phyloP scores from a whole-genome alignment of 495 filamentous ascomycete species.

The Penicillium argentinense region DNA sequence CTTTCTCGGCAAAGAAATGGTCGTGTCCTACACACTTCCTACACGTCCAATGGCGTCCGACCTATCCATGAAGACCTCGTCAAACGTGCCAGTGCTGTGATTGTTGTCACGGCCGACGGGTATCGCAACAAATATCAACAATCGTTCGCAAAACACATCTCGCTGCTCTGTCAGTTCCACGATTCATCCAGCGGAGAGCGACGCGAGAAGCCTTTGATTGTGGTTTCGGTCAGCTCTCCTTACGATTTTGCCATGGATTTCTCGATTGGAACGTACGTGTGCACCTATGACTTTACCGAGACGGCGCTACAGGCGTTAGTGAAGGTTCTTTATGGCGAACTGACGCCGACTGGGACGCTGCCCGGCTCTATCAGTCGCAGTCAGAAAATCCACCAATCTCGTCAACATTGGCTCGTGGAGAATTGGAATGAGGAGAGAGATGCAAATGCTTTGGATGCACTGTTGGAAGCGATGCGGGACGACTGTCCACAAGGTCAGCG shows the following conservation, averaged over 20 bases:
- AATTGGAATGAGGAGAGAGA: constrained; percentile 78
- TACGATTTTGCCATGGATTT: constrained; percentile 95
- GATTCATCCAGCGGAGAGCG: constrained; percentile 54
- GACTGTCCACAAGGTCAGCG: constrained; percentile 55
- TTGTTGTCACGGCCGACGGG: constrained; percentile 86
- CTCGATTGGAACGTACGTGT: constrained; percentile 82
- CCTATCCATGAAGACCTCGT: constrained; percentile 89
- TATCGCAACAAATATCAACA: constrained; percentile 88
- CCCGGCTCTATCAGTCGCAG: constrained; percentile 82
- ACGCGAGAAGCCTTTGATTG: constrained; percentile 66
- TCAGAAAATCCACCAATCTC: constrained; percentile 74
- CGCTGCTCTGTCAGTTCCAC: constrained; percentile 86
- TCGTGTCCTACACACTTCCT: constrained; percentile 84
- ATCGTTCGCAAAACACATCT: constrained; percentile 87
- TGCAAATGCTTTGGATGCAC: constrained; percentile 61
- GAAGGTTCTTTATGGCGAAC: constrained; percentile 75
- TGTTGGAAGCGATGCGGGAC: constrained; percentile 63
- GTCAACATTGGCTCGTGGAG: constrained; percentile 89
- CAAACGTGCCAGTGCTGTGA: constrained; percentile 78
- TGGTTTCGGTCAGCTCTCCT: constrained; percentile 87
- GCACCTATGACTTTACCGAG: constrained; percentile 93
- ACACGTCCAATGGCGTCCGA: constrained; percentile 84
- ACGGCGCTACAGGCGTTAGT: constrained; percentile 81
- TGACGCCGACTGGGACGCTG: constrained; percentile 67
- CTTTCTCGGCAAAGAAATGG: constrained; percentile 78